Base-by-base conservation (phyloP, 1,284 basidiomycete species). In the Papiliotrema terrestris region DNA sequence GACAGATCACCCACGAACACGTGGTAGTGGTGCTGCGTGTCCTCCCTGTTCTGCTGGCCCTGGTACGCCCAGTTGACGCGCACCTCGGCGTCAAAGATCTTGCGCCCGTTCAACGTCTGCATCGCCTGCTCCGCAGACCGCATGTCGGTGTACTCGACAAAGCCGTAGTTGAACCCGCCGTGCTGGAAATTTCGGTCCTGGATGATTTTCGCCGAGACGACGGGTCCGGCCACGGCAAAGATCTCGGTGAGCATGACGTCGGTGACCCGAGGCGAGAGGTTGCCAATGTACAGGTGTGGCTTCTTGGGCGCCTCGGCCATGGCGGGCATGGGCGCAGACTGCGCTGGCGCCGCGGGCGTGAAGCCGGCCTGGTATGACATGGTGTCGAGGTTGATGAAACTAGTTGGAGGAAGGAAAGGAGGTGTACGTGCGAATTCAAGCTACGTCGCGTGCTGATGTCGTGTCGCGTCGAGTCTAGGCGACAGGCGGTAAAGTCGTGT, bases 41-140 rank as follows among this genome's bases (percentile, higher is more conserved):
- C 94, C 78, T 97, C 92, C 54, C 69, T 68, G 56, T 63, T 70
- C 82, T 92, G 88, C 72, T 89, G 86, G 65, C 92, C 93, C 78
- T 97, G 94, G 77, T 97, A 96, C 43, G 92, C 92, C 93, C 93
- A 96, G 77, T 96, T 96, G 79, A 95, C 92, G 64, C 91, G 86
- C 67, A 96, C 94, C 79, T 96, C 92, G 39, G 91, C 92, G 78
- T 98, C 94, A 68, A 96, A 97, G 71, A 98, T 95, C 81, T 95
- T 94, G 73, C 94, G 88, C 45, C 94, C 95, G 74, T 98, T 96
- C 69, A 98, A 84, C 50, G 94, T 96, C 78, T 92, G 89, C 44
- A 98, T 82, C 20, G 95, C 95, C 54, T 92, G 95, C 79, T 98
- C 95, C 35, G 95, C 95, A 35, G 91, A 89, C 59, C 91, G 87